Percentiles rank a stretch among this genome's conserved stretches.
Evolutionary conservation across 2,329 filamentous ascomycete species (phyloP).

Genomic region (Verticillium nonalfalfae): DNA sequence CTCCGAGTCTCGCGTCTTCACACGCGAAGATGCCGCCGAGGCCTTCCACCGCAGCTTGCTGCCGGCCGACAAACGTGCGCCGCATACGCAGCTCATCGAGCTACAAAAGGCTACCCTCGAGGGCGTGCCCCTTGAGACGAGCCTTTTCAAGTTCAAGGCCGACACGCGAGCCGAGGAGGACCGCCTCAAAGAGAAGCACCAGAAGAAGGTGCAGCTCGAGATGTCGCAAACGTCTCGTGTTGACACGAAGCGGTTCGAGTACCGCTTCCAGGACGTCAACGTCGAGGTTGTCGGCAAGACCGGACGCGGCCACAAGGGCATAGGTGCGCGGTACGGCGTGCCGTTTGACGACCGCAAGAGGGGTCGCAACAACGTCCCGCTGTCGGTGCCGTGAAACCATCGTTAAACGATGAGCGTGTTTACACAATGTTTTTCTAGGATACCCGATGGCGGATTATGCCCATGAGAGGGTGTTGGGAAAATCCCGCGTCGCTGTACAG

Average conservation of each 20-base stretch:
- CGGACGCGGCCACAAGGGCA: slow-evolving; percentile 43
- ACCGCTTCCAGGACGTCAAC: slow-evolving; percentile 54
- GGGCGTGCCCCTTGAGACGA: slow-evolving; percentile 25
- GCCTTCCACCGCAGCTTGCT: slow-evolving; percentile 56
- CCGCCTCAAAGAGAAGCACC: slow-evolving; percentile 25
- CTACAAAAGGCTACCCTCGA: slow-evolving; percentile 42
- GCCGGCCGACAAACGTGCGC: slow-evolving; percentile 54
- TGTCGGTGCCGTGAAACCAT: slow-evolving; percentile 44
- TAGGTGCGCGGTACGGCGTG: slow-evolving; percentile 59
- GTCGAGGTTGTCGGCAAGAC: slow-evolving; percentile 48
- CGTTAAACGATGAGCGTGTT: background rate
- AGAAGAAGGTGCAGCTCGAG: slow-evolving; percentile 24
- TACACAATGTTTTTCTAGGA: background rate
- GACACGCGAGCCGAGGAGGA: slow-evolving; percentile 37
- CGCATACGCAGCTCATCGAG: slow-evolving; percentile 54
- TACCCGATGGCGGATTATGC: background rate
- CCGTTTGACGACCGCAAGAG: slow-evolving; percentile 57
- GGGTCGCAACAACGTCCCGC: slow-evolving; percentile 63
- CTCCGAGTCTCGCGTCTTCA: slow-evolving; percentile 57
- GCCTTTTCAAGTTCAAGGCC: slow-evolving; percentile 32
- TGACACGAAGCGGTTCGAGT: slow-evolving; percentile 50
- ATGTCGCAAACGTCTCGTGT: slow-evolving; percentile 36
- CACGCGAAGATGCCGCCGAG: slow-evolving; percentile 57
- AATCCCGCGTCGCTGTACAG: background rate
- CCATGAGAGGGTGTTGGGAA: background rate